Evolutionary conservation across 2,329 filamentous ascomycete species (phyloP).

Genomic region (Diaporthe sp.): DNA sequence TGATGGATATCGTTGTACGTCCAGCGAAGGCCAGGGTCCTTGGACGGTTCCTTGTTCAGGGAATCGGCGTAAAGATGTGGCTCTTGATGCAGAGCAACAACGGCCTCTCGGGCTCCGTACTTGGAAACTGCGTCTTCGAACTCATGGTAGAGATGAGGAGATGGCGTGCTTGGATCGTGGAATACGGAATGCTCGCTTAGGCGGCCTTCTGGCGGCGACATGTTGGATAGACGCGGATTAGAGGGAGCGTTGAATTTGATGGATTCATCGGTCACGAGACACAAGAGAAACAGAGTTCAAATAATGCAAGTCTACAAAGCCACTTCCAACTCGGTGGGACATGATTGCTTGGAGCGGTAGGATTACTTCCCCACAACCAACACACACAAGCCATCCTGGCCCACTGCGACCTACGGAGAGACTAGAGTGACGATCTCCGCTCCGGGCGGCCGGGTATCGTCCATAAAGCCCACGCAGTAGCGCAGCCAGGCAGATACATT

Average conservation of each 20-base stretch:
- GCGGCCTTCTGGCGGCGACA: not conserved
- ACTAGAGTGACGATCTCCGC: slow-evolving; percentile 1
- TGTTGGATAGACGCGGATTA: not conserved
- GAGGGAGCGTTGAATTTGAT: no score
- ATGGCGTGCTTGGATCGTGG: not conserved
- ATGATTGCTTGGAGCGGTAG: not conserved
- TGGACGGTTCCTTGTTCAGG: not conserved
- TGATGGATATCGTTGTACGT: not conserved
- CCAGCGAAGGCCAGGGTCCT: not conserved
- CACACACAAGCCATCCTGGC: not conserved
- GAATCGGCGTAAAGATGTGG: not conserved
- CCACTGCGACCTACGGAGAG: not conserved
- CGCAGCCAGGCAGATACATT: not conserved
- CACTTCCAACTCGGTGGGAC: not conserved
- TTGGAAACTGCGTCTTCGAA: slow-evolving; percentile 7
- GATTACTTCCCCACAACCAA: slow-evolving; percentile 2
- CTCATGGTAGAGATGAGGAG: not conserved
- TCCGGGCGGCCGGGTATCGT: not conserved
- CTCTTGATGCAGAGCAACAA: not conserved
- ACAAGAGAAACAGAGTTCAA: not conserved
- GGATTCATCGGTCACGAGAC: not conserved
- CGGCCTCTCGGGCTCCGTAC: not conserved
- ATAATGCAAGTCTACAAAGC: not conserved
- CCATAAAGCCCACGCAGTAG: not conserved
- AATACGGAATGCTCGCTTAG: slow-evolving; percentile 4